Evolutionary conservation across 2,329 filamentous ascomycete species (phyloP), one percentile per base, ranked within the genome.

Genomic region (Colletotrichum sp.): DNA sequence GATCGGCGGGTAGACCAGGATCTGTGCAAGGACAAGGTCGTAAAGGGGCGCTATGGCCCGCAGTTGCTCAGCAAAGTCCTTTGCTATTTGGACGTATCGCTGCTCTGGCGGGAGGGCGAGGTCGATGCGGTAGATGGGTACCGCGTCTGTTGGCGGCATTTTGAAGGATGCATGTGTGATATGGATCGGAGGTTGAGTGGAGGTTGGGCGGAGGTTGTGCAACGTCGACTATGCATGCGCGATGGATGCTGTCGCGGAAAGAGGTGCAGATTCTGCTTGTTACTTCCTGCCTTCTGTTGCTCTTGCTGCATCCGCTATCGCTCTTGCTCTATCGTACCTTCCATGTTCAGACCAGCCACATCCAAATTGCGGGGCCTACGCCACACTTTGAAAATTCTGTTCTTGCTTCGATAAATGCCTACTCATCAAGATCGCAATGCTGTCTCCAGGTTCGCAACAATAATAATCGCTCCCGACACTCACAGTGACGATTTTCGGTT

Each of bases 81-180:
- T 80, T 16, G 88, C 88, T 3, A 92, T 81, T 30, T 86, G 81
- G 21, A 84, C 80, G 81, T 92, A 92, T 67, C 90, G 86, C 74
- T 89, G 81, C 32, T 83, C 80, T 3, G 90, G 90, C 2, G 90
- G 86, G 3, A 88, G 85, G 4, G 89, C 89, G 4, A 92, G 85
- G 78, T 93, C 87, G 78, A 92, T 92, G 18, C 79, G 79, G 71
- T 80, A 80, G 13, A 65, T 65, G 73, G 76, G 49, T 77, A 77
- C 36, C 78, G 78, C 26, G 26, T 63, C 18, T 8, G 72, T 28
- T 13, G 69, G 18, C 21, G 68, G 6, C 68, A 75, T 49, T 0
- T 49, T 49, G n/a, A 2, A 49, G 44, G n/a, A 49, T 49, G 44
- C n/a, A 49, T 49, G 6, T 21, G 44, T 0, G 44, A 0, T 21